These are phyloP conservation scores for Alternaria novae-zelandiae DNA, from an alignment of 2,329 filamentous ascomycete species.

Conservation along the genomic window DNA sequence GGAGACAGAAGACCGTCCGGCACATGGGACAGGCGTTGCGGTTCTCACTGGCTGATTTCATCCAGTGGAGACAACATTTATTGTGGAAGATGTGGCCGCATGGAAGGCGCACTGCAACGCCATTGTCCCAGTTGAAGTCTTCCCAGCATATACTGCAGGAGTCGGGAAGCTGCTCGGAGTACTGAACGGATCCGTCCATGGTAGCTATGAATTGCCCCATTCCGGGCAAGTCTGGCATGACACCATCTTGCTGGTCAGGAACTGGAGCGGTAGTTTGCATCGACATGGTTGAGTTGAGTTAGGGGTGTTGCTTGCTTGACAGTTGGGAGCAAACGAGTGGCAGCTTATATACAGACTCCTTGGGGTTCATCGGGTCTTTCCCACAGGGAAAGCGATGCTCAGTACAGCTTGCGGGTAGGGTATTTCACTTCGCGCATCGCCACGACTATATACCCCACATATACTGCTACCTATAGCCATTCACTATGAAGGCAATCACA, in stretches of 20 bases:
- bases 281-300: neutral
- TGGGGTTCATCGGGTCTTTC: neutral
- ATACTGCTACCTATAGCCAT: neutral
- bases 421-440: neutral
- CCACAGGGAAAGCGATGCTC: neutral
- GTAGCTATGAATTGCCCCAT: neutral
- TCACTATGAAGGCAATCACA: neutral
- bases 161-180: neutral
- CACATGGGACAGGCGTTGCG: neutral
- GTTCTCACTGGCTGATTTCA: neutral
- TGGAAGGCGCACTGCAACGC: neutral
- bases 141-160: neutral
- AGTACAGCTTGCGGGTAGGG: neutral
- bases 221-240: neutral
- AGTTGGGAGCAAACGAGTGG: neutral
- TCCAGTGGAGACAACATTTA: neutral
- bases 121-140: neutral
- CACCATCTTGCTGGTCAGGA: neutral
- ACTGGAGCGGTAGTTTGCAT: neutral
- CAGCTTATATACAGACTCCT: neutral
- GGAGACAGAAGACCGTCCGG: neutral
- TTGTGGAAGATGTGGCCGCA: neutral
- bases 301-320: neutral
- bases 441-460: neutral
- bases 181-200: neutral